Evolutionary conservation across 306 rosid genomes (phyloP).

Genomic region (Cucumis melo): DNA sequence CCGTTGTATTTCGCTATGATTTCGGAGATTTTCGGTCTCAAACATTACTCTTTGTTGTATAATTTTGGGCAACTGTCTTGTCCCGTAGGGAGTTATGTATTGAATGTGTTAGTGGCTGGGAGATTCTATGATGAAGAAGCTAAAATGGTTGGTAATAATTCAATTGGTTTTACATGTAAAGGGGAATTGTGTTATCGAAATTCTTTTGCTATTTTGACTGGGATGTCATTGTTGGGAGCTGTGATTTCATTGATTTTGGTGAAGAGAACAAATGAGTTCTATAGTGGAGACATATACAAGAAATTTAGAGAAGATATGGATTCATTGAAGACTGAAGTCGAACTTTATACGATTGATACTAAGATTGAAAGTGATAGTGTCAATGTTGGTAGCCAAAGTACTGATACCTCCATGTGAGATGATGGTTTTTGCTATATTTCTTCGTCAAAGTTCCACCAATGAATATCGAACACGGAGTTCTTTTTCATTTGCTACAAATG

Average conservation of each 20-base stretch:
- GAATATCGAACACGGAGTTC: no score
- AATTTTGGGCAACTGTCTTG: not conserved
- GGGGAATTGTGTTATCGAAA: constrained; percentile 1
- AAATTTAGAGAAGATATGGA: constrained; percentile 7
- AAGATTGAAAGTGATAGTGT: not conserved
- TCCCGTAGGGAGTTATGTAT: constrained; percentile 3
- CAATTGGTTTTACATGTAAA: not conserved
- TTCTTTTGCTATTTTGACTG: not conserved
- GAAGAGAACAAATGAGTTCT: not conserved
- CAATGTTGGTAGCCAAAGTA: no score
- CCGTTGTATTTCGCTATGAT: constrained; percentile 7
- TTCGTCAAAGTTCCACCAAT: no score
- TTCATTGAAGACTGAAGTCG: not conserved
- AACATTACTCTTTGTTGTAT: not conserved
- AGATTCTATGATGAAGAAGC: constrained; percentile 7
- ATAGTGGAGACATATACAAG: constrained; percentile 14
- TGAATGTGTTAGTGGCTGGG: constrained; percentile 9
- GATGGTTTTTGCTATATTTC: no score
- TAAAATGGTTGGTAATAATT: no score
- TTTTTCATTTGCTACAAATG: no score
- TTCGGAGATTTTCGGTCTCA: not conserved
- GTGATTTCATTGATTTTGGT: constrained; percentile 1
- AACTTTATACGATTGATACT: not conserved
- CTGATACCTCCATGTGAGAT: no score
- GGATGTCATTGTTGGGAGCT: not conserved